A percentile compares a stretch with the other conserved stretches of the same genome.
Conservation (phyloP, 2,329 filamentous ascomycete species). For the Ophiobolus disseminans region DNA sequence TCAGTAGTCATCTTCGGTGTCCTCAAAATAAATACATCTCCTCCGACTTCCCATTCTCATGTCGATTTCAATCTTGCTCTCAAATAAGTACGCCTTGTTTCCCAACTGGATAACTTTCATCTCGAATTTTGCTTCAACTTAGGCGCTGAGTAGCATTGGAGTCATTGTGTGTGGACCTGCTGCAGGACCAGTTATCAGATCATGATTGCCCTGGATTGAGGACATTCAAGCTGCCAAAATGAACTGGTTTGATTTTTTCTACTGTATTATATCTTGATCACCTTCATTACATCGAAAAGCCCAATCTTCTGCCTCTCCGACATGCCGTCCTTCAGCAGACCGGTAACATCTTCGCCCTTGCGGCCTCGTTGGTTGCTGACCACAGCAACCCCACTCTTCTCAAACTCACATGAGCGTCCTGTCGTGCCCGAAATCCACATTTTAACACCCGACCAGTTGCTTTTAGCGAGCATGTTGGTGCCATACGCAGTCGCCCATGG, state of each 20-base stretch:
- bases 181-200: too few species aligned
- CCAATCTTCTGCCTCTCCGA: constrained; percentile 35
- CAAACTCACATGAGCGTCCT: constrained; percentile 53
- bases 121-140: too few species aligned
- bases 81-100: too few species aligned
- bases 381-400: constrained; percentile 42
- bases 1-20: too few species aligned
- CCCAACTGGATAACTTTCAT: too few species aligned
- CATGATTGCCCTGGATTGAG: too few species aligned
- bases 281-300: constrained; percentile 37
- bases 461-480: constrained; percentile 56
- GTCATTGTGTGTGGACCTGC: too few species aligned
- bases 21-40: too few species aligned
- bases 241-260: neutral
- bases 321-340: constrained; percentile 32
- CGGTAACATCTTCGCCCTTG: constrained; percentile 36
- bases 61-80: too few species aligned
- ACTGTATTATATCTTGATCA: constrained; percentile 21
- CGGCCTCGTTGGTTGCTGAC: constrained; percentile 57
- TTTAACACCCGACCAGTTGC: constrained; percentile 54
- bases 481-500: constrained; percentile 61
- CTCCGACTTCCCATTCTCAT: too few species aligned
- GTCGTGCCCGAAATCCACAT: constrained; percentile 58
- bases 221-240: too few species aligned
- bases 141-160: too few species aligned